Percentiles rank a stretch among this genome's conserved stretches.
phyloP scores from a whole-genome alignment of 2,329 filamentous ascomycete genomes.

The Diaporthe humulicola region DNA sequence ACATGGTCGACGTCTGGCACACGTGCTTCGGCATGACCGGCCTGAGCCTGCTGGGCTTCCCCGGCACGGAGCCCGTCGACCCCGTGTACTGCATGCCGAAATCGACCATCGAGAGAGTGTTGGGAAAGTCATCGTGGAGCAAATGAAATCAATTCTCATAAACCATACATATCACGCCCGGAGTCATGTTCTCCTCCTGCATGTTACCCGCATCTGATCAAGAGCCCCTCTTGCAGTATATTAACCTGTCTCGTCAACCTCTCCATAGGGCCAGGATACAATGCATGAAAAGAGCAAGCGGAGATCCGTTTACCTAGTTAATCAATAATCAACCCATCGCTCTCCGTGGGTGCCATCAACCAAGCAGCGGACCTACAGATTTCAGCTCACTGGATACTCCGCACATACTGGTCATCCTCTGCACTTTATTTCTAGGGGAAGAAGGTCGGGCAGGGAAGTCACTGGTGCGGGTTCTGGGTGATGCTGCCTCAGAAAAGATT shows the following conservation, averaged over 20 bases:
- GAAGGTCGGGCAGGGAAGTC: not conserved
- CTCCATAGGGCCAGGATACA: conserved; percentile 75
- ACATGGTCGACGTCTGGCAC: conserved; percentile 98
- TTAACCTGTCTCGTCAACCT: conserved; percentile 69
- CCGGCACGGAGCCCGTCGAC: conserved; percentile 84
- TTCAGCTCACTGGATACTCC: not conserved
- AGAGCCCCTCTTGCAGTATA: conserved; percentile 74
- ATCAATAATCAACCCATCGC: conserved; percentile 18
- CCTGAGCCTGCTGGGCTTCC: conserved; percentile 84
- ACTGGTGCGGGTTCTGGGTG: not conserved
- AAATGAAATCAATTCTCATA: conserved; percentile 6
- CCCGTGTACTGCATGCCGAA: conserved; percentile 89
- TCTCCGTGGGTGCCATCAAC: conserved; percentile 25
- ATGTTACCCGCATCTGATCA: not conserved
- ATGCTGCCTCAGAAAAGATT: not conserved
- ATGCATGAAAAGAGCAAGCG: conserved; percentile 72
- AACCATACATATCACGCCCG: not conserved
- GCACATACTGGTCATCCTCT: not conserved
- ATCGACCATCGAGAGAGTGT: conserved; percentile 71
- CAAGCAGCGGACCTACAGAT: conserved; percentile 29
- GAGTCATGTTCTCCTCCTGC: conserved; percentile 32
- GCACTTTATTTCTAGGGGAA: too few relatives aligned
- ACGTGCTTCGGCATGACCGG: conserved; percentile 92
- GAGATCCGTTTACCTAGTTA: conserved; percentile 31
- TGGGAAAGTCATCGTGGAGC: conserved; percentile 54